A percentile compares a stretch with the other conserved stretches of the same genome.
Conservation (phyloP, 140 eudicot species). For the Ambrosia hybrid region DNA sequence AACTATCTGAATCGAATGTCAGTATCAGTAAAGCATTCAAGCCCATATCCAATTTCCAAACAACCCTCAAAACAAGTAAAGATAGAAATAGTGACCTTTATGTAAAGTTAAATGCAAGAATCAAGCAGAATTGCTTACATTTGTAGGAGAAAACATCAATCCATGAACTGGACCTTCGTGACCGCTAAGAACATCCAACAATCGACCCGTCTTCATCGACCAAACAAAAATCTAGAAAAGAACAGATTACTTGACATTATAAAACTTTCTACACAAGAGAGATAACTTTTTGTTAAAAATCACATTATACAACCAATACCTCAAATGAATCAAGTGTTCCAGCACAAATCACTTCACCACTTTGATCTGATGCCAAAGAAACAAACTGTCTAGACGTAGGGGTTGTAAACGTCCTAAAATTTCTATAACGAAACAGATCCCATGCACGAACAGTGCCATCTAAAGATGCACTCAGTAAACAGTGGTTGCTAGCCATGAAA, state of each 20-base stretch:
- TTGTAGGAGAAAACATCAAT: conserved; percentile 91
- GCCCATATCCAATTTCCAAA: too few species aligned
- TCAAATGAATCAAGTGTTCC: conserved; percentile 99
- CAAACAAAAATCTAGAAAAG: too few species aligned
- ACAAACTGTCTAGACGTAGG: conserved; percentile 95
- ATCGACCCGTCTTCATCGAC: too few species aligned
- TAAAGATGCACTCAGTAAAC: conserved; percentile 86
- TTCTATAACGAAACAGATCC: conserved; percentile 91
- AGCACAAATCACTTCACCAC: conserved; percentile 99
- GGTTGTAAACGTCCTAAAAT: conserved; percentile 86
- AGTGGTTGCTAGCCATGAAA: conserved; percentile 82
- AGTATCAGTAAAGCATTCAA: too few species aligned
- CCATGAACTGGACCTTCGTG: conserved; percentile 99
- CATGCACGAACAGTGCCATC: conserved; percentile 99
- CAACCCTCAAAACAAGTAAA: neutral
- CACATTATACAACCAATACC: conserved; percentile 38
- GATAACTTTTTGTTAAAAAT: conserved; percentile 3
- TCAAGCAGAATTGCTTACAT: conserved; percentile 43
- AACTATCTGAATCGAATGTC: too few species aligned
- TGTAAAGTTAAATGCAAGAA: conserved; percentile 1
- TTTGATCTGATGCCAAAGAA: conserved; percentile 89
- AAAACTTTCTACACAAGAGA: conserved; percentile 6
- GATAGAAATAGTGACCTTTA: neutral
- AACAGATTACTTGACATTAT: too few species aligned
- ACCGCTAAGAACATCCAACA: conserved; percentile 86